Base-by-base conservation (phyloP, 768 basidiomycete species). In the Rubroboletus satanas region DNA sequence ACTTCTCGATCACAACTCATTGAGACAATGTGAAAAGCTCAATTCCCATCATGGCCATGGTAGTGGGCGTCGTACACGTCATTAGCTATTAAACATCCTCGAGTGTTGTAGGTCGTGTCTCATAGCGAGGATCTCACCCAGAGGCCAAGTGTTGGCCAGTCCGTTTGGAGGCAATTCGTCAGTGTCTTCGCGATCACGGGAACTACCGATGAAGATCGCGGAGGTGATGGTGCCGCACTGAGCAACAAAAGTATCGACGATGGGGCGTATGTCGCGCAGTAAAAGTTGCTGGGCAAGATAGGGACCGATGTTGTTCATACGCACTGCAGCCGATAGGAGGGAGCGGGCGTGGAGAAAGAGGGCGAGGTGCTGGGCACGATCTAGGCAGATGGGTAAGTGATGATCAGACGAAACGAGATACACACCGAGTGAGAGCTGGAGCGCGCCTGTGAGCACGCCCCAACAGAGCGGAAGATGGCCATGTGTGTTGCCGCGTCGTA, bases 101-200 rank as follows among this genome's bases (percentile, higher is more conserved):
- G 93, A 95, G 73, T 98, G 96, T 71, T 94, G 91, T 64, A 93
- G 73, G 73, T 98, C 96, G 71, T 99, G 97, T 55, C 97, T 78
- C 38, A 84, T 82, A 35, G 88, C 85, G 29, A 98, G 77, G 38
- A 98, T 88, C 73, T 99, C 97, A 17, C 94, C 95, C 18, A 99
- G 71, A 1, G 96, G 97, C 96, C 96, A 98, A 15, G 92, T 98
- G 63, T 85, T 93, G 36, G 88, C 87, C 5, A 95, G 93, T 0
- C 84, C 87, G 33, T 75, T 62, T 11, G 74, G 64, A n/a, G 71
- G 55, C 56, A 45, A 62, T 65, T 59, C 48, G 29, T 62, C 61
- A 8, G 26, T 23, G 28, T 55, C 49, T 33, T 32, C 59, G 49
- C 12, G 49, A 32, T 43, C 7, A 23, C 38, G n/a, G n/a, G 39